phyloP scores from a whole-genome alignment of 2,329 filamentous ascomycete species.

The Xylariaceae sp. region DNA sequence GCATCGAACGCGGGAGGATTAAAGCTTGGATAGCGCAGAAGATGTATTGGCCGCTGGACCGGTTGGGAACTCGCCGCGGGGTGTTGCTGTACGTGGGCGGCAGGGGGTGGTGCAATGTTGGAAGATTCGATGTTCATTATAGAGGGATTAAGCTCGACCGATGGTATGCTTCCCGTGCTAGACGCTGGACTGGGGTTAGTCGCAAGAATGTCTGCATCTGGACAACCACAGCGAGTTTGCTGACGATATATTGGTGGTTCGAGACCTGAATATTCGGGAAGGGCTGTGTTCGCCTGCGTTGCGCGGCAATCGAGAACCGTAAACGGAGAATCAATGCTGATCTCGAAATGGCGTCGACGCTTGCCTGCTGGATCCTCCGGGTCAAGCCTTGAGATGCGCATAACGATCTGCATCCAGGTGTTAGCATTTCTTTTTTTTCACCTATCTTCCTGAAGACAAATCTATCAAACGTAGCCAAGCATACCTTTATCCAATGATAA shows the following conservation, averaged over 20 bases:
- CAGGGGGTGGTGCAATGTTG: constrained; percentile 56
- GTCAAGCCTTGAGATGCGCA: constrained; percentile 87
- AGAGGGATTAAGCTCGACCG: constrained; percentile 42
- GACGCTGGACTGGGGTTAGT: constrained; percentile 73
- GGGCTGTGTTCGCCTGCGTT: constrained; percentile 85
- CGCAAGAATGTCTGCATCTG: constrained; percentile 51
- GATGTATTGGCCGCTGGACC: constrained; percentile 71
- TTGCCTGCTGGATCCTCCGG: constrained; percentile 71
- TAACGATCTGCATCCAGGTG: constrained; percentile 70
- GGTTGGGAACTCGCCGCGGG: constrained; percentile 32
- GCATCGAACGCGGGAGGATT: constrained; percentile 88
- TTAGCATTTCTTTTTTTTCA: background rate
- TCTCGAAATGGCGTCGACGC: constrained; percentile 89
- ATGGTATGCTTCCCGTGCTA: constrained; percentile 55
- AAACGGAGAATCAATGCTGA: constrained; percentile 94
- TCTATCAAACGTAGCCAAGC: background rate
- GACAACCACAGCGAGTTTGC: constrained; percentile 60
- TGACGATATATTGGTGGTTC: constrained; percentile 59
- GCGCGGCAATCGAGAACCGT: constrained; percentile 92
- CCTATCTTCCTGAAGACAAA: background rate
- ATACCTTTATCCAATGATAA: constrained; percentile 93
- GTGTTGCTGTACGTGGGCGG: constrained; percentile 58
- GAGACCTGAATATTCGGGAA: constrained; percentile 74
- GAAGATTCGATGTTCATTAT: constrained; percentile 29
- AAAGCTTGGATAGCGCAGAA: constrained; percentile 82